Evolutionary conservation across 2,329 filamentous ascomycete species (phyloP), one percentile per base, ranked within the genome.

Genomic region (Neoscytalidium dimidiatum): DNA sequence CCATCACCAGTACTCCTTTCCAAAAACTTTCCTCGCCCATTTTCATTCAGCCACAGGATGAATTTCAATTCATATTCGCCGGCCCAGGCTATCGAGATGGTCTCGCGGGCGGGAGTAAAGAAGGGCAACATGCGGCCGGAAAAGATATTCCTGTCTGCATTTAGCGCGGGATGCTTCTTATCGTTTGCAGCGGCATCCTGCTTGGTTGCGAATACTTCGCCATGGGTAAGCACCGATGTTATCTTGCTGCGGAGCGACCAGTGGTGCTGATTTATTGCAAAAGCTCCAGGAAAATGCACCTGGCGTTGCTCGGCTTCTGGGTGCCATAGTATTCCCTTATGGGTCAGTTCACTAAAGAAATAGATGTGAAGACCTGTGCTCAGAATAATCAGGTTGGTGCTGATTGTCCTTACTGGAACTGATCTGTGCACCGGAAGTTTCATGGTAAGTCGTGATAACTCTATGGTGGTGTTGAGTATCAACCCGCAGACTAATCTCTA

Each of bases 81-180:
- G 0, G 69, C 72, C 11, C 80, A 87, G 73, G 81, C 83, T 44
- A 80, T 81, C 6, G 83, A 86, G 73, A 73, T 84, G n/a, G 77
- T 84, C 65, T 81, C 80, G 1, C 79, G 82, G 11, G 77, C 81
- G 21, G 85, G 84, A 4, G 76, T 77, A 33, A 77, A 77, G 58
- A 87, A 86, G 70, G 83, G 82, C 13, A 79, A 82, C 62, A 85
- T 83, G 82, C 78, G 82, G 9, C 73, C 81, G 7, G 81, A 84
- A 70, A 86, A 85, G 68, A 75, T 85, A 48, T 85, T 86, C 68
- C 69, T 84, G 51, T 84, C 81, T 66, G 74, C 81, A 2, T 78
- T 85, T 41, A 81, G 83, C 49, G 83, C 83, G 3, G 85, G 85
- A 0, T 80, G 80, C 64, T 71, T 86, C 5, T 73, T 86, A 1